A percentile compares a stretch with the other conserved stretches of the same genome.
Evolutionary conservation across 768 basidiomycete species (phyloP).

Genomic region (Rhizopogon vinicolor): DNA sequence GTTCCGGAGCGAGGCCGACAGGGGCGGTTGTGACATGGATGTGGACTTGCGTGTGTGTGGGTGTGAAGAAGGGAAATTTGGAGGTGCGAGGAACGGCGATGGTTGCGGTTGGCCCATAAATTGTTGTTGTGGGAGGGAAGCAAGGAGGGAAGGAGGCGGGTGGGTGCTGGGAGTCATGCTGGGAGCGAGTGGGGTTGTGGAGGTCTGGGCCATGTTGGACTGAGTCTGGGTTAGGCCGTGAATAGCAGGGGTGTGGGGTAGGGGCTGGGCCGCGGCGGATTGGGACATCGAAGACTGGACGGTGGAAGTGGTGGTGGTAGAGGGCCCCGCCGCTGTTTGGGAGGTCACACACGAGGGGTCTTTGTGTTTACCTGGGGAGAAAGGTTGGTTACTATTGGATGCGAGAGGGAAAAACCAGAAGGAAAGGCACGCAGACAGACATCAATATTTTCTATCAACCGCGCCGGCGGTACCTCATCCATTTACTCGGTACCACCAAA

Average conservation of each 20-base stretch:
- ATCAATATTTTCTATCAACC: neutral
- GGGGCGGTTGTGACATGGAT: neutral
- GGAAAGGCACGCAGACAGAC: neutral
- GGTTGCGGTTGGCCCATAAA: conserved; percentile 13
- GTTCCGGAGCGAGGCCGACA: neutral
- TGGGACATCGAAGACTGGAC: conserved; percentile 1
- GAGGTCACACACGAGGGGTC: conserved; percentile 10
- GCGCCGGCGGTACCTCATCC: neutral
- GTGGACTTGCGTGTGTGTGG: conserved; percentile 2
- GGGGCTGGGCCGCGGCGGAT: conserved; percentile 1
- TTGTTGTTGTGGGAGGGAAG: conserved; percentile 4
- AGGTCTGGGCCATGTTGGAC: neutral
- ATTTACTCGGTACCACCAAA: conserved; percentile 1
- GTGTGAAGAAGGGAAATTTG: neutral
- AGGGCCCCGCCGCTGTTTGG: conserved; percentile 5
- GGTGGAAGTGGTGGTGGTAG: conserved; percentile 5
- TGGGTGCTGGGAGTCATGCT: conserved; percentile 30
- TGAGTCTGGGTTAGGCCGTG: neutral
- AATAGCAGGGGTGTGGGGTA: conserved; percentile 15
- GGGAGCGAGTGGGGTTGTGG: conserved; percentile 9
- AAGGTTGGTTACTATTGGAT: conserved; percentile 3
- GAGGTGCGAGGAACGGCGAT: conserved; percentile 12
- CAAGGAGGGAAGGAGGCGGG: conserved; percentile 23
- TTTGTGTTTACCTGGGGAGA: conserved; percentile 16
- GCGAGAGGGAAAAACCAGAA: neutral